Conservation (phyloP, 805 yeast genomes). For the Saccharomycopsis javanensis region DNA sequence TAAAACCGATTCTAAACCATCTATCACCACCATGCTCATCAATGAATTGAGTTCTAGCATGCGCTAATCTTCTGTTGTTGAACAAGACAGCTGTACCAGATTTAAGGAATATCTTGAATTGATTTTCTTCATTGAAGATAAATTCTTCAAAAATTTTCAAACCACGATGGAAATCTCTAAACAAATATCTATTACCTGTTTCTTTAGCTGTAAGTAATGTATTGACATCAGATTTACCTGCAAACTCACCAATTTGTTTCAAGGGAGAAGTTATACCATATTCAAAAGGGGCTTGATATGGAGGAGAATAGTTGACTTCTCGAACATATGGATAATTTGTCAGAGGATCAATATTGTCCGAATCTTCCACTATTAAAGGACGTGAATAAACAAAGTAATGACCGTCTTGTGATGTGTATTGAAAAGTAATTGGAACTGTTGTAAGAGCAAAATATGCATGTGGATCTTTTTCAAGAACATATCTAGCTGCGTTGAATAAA, state of each 20-base stretch:
- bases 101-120: slow-evolving; percentile 41
- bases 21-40: slow-evolving; percentile 40
- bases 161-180: slow-evolving; percentile 51
- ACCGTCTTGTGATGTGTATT: slow-evolving; percentile 46
- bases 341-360: slow-evolving; percentile 18
- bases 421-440: slow-evolving; percentile 57
- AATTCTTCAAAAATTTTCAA: slow-evolving; percentile 49
- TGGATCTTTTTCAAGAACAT: slow-evolving; percentile 46
- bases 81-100: slow-evolving; percentile 59
- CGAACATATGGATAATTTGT: slow-evolving; percentile 32
- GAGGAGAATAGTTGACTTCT: slow-evolving; percentile 68
- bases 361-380: slow-evolving; percentile 22
- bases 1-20: slow-evolving; percentile 69
- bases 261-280: slow-evolving; percentile 36
- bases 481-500: slow-evolving; percentile 53
- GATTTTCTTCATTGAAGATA: slow-evolving; percentile 44
- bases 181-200: slow-evolving; percentile 32
- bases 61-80: slow-evolving; percentile 61
- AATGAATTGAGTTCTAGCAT: slow-evolving; percentile 46
- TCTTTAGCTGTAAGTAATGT: slow-evolving; percentile 27
- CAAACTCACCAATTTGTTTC: slow-evolving; percentile 20
- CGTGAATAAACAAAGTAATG: slow-evolving; percentile 48
- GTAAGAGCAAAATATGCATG: slow-evolving; percentile 54
- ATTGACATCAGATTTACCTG: slow-evolving; percentile 14
- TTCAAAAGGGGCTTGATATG: slow-evolving; percentile 74